Conservation (phyloP, 805 yeast genomes). For the Zygosaccharomyces rouxii region DNA sequence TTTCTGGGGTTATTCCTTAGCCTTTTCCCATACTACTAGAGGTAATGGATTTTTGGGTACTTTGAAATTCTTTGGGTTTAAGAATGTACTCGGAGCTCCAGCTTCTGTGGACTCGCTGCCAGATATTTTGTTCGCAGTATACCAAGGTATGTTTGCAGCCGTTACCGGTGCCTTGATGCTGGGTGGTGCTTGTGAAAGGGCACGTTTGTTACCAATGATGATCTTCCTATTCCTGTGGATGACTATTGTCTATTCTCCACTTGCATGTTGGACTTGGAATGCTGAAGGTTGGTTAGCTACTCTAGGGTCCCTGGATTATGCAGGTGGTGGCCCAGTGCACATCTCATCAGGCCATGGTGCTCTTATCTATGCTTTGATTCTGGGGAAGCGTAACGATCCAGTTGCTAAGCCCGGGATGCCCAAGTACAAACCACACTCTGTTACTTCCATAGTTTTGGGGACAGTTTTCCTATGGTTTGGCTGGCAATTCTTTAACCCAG, state of each 20-base stretch:
- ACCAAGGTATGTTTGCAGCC: slow-evolving; percentile 96
- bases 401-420: slow-evolving; percentile 66
- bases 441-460: slow-evolving; percentile 84
- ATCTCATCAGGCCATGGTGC: slow-evolving; percentile 94
- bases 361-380: slow-evolving; percentile 81
- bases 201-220: slow-evolving; percentile 95
- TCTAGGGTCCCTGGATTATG: slow-evolving; percentile 89
- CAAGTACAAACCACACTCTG: slow-evolving; percentile 90
- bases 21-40: slow-evolving; percentile 63
- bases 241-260: slow-evolving; percentile 92
- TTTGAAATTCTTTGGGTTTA: slow-evolving; percentile 73
- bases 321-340: slow-evolving; percentile 99
- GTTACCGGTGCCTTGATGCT: slow-evolving; percentile 90
- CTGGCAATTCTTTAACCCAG: slow-evolving; percentile 95
- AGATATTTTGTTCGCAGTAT: slow-evolving; percentile 82
- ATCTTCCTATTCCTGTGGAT: slow-evolving; percentile 89
- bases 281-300: slow-evolving; percentile 81
- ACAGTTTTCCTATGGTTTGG: slow-evolving; percentile 96
- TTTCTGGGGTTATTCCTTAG: slow-evolving; percentile 94
- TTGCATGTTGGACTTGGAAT: slow-evolving; percentile 98
- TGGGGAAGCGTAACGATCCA: slow-evolving; percentile 87
- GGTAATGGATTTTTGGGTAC: slow-evolving; percentile 74
- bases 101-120: slow-evolving; percentile 67
- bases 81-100: slow-evolving; percentile 78
- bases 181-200: slow-evolving; percentile 98